phyloP scores from a whole-genome alignment of 441 rosid species.

The Capsella rubella region DNA sequence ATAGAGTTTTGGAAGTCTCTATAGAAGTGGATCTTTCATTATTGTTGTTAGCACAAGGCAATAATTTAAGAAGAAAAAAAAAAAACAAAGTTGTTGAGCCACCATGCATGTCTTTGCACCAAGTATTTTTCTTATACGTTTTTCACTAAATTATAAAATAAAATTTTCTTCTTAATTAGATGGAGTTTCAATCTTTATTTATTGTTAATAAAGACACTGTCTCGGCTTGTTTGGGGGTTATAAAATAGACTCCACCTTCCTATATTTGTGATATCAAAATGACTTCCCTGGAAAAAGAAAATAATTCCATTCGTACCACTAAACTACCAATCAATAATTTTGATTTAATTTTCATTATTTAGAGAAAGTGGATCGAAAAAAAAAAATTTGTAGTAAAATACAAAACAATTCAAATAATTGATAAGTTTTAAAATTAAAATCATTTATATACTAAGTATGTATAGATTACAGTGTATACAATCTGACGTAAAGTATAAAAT shows the following conservation, averaged over 20 bases:
- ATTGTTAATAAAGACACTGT: slow-evolving; percentile 22
- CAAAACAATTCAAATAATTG: neutral
- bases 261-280: slow-evolving; percentile 25
- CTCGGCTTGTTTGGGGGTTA: slow-evolving; percentile 15
- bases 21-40: slow-evolving; percentile 22
- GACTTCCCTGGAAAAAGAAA: neutral
- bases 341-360: neutral
- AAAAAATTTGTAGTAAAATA: neutral
- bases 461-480: too few relatives aligned
- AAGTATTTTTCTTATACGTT: slow-evolving; percentile 12
- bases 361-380: neutral
- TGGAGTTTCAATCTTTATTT: slow-evolving; percentile 18
- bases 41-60: slow-evolving; percentile 15
- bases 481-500: neutral
- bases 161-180: neutral
- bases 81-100: slow-evolving; percentile 36
- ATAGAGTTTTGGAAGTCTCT: slow-evolving; percentile 8
- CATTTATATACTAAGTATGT: neutral
- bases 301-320: slow-evolving; percentile 8
- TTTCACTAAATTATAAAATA: neutral
- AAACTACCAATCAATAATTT: slow-evolving; percentile 5
- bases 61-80: neutral
- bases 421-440: neutral
- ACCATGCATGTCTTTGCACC: slow-evolving; percentile 33
- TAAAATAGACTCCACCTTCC: slow-evolving; percentile 9